phyloP scores from a whole-genome alignment of 78 protist species.

The Dictyostelium purpureum region DNA sequence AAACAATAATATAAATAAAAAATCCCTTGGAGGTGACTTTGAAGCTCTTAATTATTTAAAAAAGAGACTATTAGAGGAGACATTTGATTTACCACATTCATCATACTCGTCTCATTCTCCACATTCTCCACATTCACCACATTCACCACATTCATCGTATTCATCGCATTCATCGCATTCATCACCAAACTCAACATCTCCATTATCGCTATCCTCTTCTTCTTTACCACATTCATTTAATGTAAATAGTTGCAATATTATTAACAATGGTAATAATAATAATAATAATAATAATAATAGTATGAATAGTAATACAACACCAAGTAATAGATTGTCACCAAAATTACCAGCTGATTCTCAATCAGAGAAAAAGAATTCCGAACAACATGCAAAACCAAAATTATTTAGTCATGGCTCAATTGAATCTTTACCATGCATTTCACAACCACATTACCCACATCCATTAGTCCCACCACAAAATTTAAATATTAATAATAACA shows the following conservation, averaged over 20 bases:
- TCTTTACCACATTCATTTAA: not conserved
- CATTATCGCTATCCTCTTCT: not conserved
- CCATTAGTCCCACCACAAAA: not conserved
- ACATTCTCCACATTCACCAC: not conserved
- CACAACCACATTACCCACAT: not conserved
- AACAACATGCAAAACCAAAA: not conserved
- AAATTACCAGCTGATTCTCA: no score
- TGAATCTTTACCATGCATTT: not conserved
- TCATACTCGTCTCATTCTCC: not conserved
- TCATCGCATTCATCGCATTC: not conserved
- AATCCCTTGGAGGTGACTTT: not conserved
- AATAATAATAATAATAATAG: not conserved
- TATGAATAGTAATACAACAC: not conserved
- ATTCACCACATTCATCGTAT: not conserved
- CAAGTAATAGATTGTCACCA: not conserved
- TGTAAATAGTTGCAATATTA: not conserved
- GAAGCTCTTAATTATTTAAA: not conserved
- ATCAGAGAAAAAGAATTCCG: not conserved
- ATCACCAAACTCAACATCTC: not conserved
- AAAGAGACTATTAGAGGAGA: constrained; percentile 1
- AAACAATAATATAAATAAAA: not conserved
- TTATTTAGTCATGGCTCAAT: not conserved
- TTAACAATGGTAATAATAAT: not conserved
- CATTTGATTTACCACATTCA: constrained; percentile 11
- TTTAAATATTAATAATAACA: not conserved